A percentile compares a stretch with the other conserved stretches of the same genome.
phyloP scores from a whole-genome alignment of 1,139 yeast species.

The Debaryomyces subglobosus region DNA sequence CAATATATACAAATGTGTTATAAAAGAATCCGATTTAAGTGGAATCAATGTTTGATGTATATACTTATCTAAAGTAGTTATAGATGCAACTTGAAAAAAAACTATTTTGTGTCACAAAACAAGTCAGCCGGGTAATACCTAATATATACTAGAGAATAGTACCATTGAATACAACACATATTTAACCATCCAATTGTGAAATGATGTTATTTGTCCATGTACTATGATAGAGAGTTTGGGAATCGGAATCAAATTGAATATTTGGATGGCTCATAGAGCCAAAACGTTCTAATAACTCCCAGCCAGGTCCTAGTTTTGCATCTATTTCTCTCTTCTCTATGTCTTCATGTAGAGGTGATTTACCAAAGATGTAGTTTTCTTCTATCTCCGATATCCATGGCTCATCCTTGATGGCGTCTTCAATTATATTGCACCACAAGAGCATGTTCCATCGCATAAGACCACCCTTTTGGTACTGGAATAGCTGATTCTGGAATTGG shows the following conservation, averaged over 20 bases:
- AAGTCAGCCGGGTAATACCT: not conserved
- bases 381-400: conserved; percentile 58
- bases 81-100: conserved; percentile 8
- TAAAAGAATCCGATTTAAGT: not conserved
- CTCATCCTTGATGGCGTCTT: conserved; percentile 54
- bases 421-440: conserved; percentile 56
- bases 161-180: not conserved
- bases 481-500: conserved; percentile 51
- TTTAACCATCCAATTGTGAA: conserved; percentile 6
- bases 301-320: conserved; percentile 37
- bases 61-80: conserved; percentile 5
- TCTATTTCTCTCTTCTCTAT: conserved; percentile 27
- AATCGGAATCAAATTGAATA: conserved; percentile 27
- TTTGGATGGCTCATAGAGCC: conserved; percentile 44
- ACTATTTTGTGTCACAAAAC: conserved; percentile 5
- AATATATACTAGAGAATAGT: not conserved
- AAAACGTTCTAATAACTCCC: conserved; percentile 32
- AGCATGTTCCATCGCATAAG: conserved; percentile 48
- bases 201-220: conserved; percentile 31
- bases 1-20: not conserved
- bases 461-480: conserved; percentile 57
- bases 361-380: conserved; percentile 37
- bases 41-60: not conserved
- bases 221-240: conserved; percentile 35
- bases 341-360: conserved; percentile 21